These are phyloP conservation scores for Mycena latifolia DNA, from an alignment of 768 basidiomycete species.

Conservation along the genomic window DNA sequence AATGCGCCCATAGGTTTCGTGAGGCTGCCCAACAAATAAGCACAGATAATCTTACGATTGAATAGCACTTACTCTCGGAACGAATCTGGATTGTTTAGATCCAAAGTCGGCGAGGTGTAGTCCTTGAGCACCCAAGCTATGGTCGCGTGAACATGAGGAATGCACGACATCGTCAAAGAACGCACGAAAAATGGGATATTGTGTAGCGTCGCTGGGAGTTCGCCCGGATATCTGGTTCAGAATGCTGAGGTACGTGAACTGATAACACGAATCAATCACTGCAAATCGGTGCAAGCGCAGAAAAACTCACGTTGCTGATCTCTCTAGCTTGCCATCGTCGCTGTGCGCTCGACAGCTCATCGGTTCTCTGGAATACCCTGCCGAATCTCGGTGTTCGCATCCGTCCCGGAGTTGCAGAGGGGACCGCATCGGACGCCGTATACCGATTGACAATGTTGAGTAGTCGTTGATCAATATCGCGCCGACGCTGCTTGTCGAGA, in stretches of 20 bases:
- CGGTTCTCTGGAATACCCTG: constrained; percentile 64
- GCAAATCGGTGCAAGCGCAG: not conserved
- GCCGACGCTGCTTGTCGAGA: constrained; percentile 73
- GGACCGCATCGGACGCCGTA: constrained; percentile 49
- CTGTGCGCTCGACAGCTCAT: constrained; percentile 79
- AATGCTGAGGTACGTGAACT: constrained; percentile 93
- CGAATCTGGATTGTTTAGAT: constrained; percentile 69
- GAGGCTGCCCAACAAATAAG: constrained; percentile 59
- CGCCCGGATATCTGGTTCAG: constrained; percentile 93
- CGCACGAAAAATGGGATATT: constrained; percentile 93
- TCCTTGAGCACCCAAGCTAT: constrained; percentile 92
- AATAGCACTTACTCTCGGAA: constrained; percentile 76
- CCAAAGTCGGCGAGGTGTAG: constrained; percentile 78
- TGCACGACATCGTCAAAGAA: constrained; percentile 6
- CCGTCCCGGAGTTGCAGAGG: constrained; percentile 58
- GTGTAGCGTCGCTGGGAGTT: constrained; percentile 94
- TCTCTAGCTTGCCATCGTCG: constrained; percentile 90
- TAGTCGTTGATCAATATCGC: constrained; percentile 68
- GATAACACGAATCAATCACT: not conserved
- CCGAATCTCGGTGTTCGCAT: constrained; percentile 69
- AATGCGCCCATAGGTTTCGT: constrained; percentile 93
- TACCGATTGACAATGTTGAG: constrained; percentile 59
- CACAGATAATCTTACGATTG: constrained; percentile 1
- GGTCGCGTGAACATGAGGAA: not conserved
- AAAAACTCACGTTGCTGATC: constrained; percentile 83